phyloP scores from a whole-genome alignment of 1,284 basidiomycete genomes.

The Apiotrichum siamense region DNA sequence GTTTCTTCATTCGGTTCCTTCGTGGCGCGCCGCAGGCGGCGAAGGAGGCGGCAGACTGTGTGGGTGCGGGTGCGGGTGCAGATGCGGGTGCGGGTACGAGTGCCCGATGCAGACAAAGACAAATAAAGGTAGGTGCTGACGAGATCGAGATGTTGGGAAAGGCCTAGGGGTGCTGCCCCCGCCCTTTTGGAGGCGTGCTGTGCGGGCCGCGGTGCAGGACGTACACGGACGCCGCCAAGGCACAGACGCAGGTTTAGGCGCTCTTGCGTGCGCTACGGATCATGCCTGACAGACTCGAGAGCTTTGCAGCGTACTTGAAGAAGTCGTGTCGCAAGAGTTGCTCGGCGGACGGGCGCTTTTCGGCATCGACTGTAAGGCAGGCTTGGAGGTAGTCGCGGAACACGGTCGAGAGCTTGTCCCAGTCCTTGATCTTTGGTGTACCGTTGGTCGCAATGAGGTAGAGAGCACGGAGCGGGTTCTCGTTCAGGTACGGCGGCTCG shows the following conservation, averaged over 20 bases:
- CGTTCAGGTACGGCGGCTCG: constrained; percentile 95
- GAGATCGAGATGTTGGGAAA: too few species aligned
- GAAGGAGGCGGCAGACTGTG: not conserved
- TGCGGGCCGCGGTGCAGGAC: too few species aligned
- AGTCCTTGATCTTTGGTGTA: constrained; percentile 94
- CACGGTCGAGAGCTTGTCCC: constrained; percentile 76
- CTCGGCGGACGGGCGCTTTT: constrained; percentile 82
- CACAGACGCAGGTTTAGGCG: not conserved
- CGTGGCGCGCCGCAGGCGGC: not conserved
- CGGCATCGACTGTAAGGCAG: constrained; percentile 90
- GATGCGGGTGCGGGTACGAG: not conserved
- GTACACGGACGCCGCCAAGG: too few species aligned
- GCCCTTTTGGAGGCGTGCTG: too few species aligned
- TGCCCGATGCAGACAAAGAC: too few species aligned
- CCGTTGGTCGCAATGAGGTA: constrained; percentile 98
- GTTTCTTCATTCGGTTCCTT: too few species aligned
- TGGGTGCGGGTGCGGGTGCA: not conserved
- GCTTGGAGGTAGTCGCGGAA: constrained; percentile 87
- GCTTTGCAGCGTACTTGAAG: constrained; percentile 77
- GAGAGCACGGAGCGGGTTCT: constrained; percentile 89
- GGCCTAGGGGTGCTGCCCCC: too few species aligned
- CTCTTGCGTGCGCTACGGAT: constrained; percentile 85
- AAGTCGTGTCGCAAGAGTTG: constrained; percentile 82
- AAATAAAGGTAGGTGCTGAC: too few species aligned
- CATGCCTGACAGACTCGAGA: constrained; percentile 77